Evolutionary conservation across 306 rosid genomes (phyloP), one percentile per base, ranked within the genome.

Genomic region (Cicer pinnatifidum): DNA sequence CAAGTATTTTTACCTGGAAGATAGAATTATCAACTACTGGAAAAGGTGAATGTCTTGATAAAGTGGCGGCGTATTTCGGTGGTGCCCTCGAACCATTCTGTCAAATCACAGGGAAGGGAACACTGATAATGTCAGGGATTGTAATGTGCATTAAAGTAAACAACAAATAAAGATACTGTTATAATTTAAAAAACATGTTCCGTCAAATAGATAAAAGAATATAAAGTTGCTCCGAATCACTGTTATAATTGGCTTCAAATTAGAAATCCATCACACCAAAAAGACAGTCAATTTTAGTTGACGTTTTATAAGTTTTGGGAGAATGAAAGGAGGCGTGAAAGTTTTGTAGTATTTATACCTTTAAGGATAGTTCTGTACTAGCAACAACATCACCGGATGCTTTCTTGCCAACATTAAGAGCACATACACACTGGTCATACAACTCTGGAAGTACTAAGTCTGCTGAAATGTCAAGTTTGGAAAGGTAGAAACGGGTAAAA

Each of bases 391-490:
- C 93, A 64, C 51, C 63, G 33, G 85, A 75, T 11, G 74, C 72
- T 65, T 57, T 82, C 81, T 79, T 81, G 28, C 83, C 86, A 73
- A 69, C 64, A 75, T 85, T 84, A 71, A 91, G 75, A 65, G 85
- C 63, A 77, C 79, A 82, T 87, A 79, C 67, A 73, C 96, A 95
- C 81, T 88, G 88, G 67, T 82, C 78, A 80, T 81, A 92, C 84
- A 91, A 67, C 82, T 91, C 93, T 8, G 96, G 88, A 60, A 6
- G 81, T 15, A 85, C 85, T 46, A 91, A 85, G 73, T 85, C 91
- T 6, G 66, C 80, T 23, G 99, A 95, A 79, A 95, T 89, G 81
- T 91, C 94, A 71, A 95, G 95, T 87, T 87, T 91, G 70, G 97
- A 86, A 61, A 95, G 96, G 84, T 95, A 95, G 79, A 88, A 83